Evolutionary conservation across 2,329 filamentous ascomycete genomes (phyloP), one percentile per base, ranked within the genome.

Genomic region (Sordariomycetes sp.): DNA sequence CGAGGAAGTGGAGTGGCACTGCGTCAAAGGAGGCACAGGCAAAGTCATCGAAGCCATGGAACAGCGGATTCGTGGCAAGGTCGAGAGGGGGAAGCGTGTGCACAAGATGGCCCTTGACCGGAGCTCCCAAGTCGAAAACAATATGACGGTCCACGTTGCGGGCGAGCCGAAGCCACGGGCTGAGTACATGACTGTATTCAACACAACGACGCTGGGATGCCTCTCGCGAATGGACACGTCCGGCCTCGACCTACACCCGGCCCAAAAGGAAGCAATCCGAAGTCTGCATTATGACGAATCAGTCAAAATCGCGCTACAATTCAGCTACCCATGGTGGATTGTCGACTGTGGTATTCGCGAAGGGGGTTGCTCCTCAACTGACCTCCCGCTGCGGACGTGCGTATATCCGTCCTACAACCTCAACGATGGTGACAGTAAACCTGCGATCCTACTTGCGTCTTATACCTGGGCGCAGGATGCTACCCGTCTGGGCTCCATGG

Each of bases 341-440:
- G 28, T 27, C 16, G 12, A 40, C 4, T 32, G 11, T 25, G 35
- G 34, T 25, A 54, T 56, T 44, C 44, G 12, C n/a, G 10, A 34
- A 7, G 58, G 55, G 14, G 56, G 56, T 4, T 23, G 48, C 2
- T 45, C 39, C n/a, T 35, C 41, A 15, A 50, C 55, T 5, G 57
- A 61, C 39, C 43, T 53, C 5, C 43, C 46, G 3, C 40, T 55
- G 16, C 47, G 57, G 11, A 46, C 39, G 6, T 50, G 46, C 34
- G 57, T 60, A 6, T 61, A 61, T 42, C 57, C 57, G 7, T 56
- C 54, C 2, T 60, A 57, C 41, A 57, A 57, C 34, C 37, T 51
- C 21, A 10, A 46, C 25, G 49, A 50, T 24, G 28, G 32, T 3
- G 12, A 12, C 1, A 8, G 42, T 8, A 34, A 46, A 8, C 43